Evolutionary conservation across 768 basidiomycete genomes (phyloP).

Genomic region (Boletus rubescentipes): DNA sequence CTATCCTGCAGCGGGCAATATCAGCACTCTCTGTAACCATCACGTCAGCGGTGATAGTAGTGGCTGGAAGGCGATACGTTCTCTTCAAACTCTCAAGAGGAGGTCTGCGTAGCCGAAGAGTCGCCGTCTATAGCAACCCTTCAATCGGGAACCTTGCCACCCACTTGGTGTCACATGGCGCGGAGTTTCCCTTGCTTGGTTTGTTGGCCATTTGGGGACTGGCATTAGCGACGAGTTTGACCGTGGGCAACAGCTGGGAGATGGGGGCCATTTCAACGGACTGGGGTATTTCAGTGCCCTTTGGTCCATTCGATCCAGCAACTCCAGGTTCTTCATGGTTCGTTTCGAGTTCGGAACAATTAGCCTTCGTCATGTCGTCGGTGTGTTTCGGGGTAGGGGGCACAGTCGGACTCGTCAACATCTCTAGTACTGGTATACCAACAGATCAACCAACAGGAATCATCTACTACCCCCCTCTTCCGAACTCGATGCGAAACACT

Average conservation of each 20-base stretch:
- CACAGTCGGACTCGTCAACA: slow-evolving; percentile 10
- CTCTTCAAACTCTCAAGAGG: slow-evolving; percentile 10
- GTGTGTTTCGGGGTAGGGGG: not conserved
- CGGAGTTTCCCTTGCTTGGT: slow-evolving; percentile 10
- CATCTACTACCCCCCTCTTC: slow-evolving; percentile 16
- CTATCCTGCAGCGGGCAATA: slow-evolving; percentile 7
- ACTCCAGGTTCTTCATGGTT: not conserved
- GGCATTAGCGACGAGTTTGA: slow-evolving; percentile 14
- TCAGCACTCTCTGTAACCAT: slow-evolving; percentile 12
- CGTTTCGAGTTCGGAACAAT: not conserved
- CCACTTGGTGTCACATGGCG: slow-evolving; percentile 1
- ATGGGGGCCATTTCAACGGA: not conserved
- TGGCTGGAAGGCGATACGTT: slow-evolving; percentile 17
- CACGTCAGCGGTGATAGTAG: slow-evolving; percentile 15
- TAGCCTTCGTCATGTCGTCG: slow-evolving; percentile 1
- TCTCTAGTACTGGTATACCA: not conserved
- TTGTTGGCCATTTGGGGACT: slow-evolving; percentile 12
- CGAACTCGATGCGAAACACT: not conserved
- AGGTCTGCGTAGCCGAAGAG: slow-evolving; percentile 12
- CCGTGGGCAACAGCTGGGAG: slow-evolving; percentile 7
- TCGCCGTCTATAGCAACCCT: slow-evolving; percentile 11
- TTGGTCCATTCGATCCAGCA: slow-evolving; percentile 1
- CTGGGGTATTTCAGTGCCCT: not conserved
- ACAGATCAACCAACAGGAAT: not conserved
- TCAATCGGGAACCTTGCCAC: slow-evolving; percentile 11